These are phyloP conservation scores for Vachellia pachyceras DNA, from an alignment of 306 rosid species.

Conservation along the genomic window DNA sequence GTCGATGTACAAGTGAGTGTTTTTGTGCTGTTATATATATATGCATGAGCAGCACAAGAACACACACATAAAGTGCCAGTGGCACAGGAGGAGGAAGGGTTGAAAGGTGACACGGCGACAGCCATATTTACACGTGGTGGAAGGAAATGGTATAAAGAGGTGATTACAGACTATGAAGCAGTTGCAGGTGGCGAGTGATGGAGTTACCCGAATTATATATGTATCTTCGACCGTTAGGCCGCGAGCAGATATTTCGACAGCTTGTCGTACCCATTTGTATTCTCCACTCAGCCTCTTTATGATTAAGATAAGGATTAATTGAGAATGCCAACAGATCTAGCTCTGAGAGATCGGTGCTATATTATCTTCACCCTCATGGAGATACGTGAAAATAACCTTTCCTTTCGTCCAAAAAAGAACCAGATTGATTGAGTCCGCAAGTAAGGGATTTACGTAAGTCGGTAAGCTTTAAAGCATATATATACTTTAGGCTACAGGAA, in stretches of 20 bases:
- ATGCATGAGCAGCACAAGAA: neutral
- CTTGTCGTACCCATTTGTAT: neutral
- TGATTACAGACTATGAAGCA: neutral
- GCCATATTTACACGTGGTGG: slow-evolving; percentile 7
- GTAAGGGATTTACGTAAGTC: too few species aligned
- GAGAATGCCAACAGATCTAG: neutral
- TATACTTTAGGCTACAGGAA: too few species aligned
- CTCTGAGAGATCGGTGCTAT: neutral
- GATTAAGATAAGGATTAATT: neutral
- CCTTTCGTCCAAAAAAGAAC: too few species aligned
- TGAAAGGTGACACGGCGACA: neutral
- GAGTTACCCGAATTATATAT: neutral
- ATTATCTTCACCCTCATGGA: neutral
- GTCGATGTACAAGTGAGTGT: neutral
- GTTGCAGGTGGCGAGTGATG: slow-evolving; percentile 7
- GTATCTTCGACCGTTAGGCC: neutral
- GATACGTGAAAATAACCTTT: neutral
- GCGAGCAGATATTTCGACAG: slow-evolving; percentile 18
- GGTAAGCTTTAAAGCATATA: too few species aligned
- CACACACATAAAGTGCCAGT: neutral
- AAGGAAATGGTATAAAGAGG: neutral
- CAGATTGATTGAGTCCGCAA: too few species aligned
- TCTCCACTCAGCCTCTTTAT: neutral
- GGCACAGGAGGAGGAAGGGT: neutral
- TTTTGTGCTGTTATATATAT: neutral